Evolutionary conservation across 2,329 filamentous ascomycete species (phyloP), one percentile per base, ranked within the genome.

Genomic region (Paecilomyces fulvus): DNA sequence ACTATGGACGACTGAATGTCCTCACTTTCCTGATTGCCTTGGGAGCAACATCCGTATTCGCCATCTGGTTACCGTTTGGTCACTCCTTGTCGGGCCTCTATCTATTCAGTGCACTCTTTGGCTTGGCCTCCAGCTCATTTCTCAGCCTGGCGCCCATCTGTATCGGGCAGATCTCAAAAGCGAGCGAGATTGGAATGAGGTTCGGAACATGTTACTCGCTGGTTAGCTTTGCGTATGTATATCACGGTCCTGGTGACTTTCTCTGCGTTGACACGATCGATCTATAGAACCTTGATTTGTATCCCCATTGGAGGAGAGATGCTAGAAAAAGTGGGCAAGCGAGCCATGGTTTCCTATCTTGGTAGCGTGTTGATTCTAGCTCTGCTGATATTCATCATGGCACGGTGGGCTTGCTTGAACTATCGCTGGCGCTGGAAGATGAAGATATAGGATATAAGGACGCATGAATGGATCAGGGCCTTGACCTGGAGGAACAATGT

Each of bases 121-220:
- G 78, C 0, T 71, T 80, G 14, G 75, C 72, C 0, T 78, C 76
- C 0, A 77, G 78, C 0, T 76, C 75, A 0, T 80, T 78, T 59
- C 68, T 80, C 49, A 75, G 74, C 10, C 68, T 79, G 0, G 71
- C 73, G 1, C 61, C 69, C 25, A 77, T 77, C 0, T 80, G 78
- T 23, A 71, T 80, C 55, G 75, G 76, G 1, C 75, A 79, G 52
- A 73, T 78, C 3, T 79, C 77, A 17, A 70, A 75, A 21, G 69
- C 75, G 0, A 77, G 77, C 51, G 74, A 79, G 51, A 78, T 78
- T 48, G 77, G 77, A 7, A 65, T 75, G 57, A 74, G 75, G 21
- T 77, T 70, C 66, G 78, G 79, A 0, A 78, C 78, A 1, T 76
- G 75, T 64, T 80, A 79, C 60, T 78, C 77, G 12, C 63, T 79